These are phyloP conservation scores for Entelexis paramagnoliae DNA, from an alignment of 1,139 yeast species.

Conservation along the genomic window DNA sequence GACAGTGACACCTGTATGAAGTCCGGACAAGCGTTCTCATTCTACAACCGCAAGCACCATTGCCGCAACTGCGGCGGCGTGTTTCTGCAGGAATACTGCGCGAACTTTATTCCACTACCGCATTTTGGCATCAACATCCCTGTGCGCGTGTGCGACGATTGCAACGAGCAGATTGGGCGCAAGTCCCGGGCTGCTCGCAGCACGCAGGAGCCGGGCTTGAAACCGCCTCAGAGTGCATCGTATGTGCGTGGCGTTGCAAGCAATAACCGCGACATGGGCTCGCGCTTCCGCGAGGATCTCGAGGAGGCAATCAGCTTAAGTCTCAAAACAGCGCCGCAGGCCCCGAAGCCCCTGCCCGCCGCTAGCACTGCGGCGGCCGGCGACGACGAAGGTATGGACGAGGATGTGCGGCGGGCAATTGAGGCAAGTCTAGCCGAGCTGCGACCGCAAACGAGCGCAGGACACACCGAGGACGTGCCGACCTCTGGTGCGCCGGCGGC, in stretches of 20 bases:
- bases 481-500: too few species aligned
- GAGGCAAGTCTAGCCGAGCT: slow-evolving; percentile 82
- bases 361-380: not conserved
- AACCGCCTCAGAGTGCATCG: not conserved
- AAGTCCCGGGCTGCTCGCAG: slow-evolving; percentile 6
- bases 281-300: slow-evolving; percentile 53
- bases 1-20: slow-evolving; percentile 95
- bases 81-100: slow-evolving; percentile 73
- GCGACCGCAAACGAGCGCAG: slow-evolving; percentile 29
- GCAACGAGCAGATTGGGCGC: slow-evolving; percentile 46
- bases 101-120: slow-evolving; percentile 59
- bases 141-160: slow-evolving; percentile 89
- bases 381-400: slow-evolving; percentile 61
- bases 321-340: slow-evolving; percentile 42
- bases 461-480: slow-evolving; percentile 12
- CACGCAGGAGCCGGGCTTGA: not conserved
- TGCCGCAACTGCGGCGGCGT: slow-evolving; percentile 97
- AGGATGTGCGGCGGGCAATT: slow-evolving; percentile 85
- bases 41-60: slow-evolving; percentile 87
- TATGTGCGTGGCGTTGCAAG: slow-evolving; percentile 9
- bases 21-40: slow-evolving; percentile 68
- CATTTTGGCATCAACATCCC: slow-evolving; percentile 79
- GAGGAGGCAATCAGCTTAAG: slow-evolving; percentile 71
- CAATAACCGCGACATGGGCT: slow-evolving; percentile 21
- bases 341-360: slow-evolving; percentile 16